Conservation (phyloP, 176 grass and related monocot species). For the Oryza longistaminata region DNA sequence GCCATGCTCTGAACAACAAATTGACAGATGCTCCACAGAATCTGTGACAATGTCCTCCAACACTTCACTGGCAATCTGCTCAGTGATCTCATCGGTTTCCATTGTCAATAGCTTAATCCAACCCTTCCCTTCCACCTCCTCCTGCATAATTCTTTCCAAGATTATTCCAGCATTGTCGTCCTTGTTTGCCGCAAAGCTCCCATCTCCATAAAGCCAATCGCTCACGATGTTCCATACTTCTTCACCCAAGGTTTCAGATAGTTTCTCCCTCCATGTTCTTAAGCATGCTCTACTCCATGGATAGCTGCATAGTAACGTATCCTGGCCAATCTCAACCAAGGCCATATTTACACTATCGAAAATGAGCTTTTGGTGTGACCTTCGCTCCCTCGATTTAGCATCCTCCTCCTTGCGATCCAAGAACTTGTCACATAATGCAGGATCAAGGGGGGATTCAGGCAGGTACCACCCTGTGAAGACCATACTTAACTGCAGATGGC, state of each 20-base stretch:
- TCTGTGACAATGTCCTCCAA: constrained; percentile 71
- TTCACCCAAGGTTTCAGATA: constrained; percentile 33
- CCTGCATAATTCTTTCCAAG: constrained; percentile 59
- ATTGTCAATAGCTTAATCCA: constrained; percentile 54
- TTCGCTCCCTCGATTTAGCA: constrained; percentile 68
- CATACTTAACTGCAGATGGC: constrained; percentile 41
- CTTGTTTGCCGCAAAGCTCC: constrained; percentile 25
- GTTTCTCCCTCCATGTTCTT: background rate
- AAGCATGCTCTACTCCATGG: constrained; percentile 42
- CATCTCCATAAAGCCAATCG: constrained; percentile 55
- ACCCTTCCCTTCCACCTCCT: constrained; percentile 57
- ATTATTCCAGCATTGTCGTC: constrained; percentile 27
- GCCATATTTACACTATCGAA: constrained; percentile 77
- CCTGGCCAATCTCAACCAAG: constrained; percentile 63
- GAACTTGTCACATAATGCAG: constrained; percentile 62
- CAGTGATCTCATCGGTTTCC: constrained; percentile 55
- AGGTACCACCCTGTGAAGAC: constrained; percentile 69
- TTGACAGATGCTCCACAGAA: constrained; percentile 32
- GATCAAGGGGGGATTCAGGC: constrained; percentile 66
- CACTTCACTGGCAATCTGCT: constrained; percentile 51
- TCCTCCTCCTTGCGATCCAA: constrained; percentile 73
- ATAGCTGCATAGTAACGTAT: constrained; percentile 35
- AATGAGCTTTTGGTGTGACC: constrained; percentile 77
- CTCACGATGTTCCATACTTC: constrained; percentile 57
- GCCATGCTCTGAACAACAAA: constrained; percentile 39